Conservation (phyloP, 1,284 basidiomycete species). For the Sporisorium reilianum region DNA sequence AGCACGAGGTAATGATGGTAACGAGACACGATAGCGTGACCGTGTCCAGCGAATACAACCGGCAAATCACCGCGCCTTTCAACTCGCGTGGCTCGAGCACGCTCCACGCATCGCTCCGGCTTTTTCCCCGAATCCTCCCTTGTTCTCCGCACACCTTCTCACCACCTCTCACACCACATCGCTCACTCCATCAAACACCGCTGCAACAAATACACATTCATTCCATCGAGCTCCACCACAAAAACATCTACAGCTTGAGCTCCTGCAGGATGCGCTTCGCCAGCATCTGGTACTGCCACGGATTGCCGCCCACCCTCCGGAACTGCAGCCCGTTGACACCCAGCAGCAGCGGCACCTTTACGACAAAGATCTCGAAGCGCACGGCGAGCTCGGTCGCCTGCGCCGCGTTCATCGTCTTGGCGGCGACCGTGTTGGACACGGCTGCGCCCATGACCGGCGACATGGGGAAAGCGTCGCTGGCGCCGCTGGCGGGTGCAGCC, state of each 20-base stretch:
- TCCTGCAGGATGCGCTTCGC: constrained; percentile 92
- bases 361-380: constrained; percentile 67
- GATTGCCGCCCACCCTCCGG: constrained; percentile 88
- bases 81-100: constrained; percentile 8
- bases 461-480: constrained; percentile 2
- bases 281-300: constrained; percentile 94
- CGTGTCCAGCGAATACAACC: no score
- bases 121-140: constrained; percentile 4
- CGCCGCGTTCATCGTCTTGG: constrained; percentile 46
- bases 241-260: constrained; percentile 77
- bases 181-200: no score
- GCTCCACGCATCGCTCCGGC: background rate
- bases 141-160: background rate
- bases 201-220: background rate
- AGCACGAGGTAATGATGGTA: background rate
- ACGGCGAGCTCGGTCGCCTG: constrained; percentile 60
- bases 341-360: constrained; percentile 80
- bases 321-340: constrained; percentile 93
- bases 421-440: background rate
- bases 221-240: background rate
- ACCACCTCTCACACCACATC: background rate
- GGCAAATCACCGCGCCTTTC: constrained; percentile 10
- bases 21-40: no score
- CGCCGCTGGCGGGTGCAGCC: constrained; percentile 1
- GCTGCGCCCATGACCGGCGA: constrained; percentile 13